Base-by-base conservation (phyloP, 2,329 filamentous ascomycete genomes). In the Aspergillus sp. region DNA sequence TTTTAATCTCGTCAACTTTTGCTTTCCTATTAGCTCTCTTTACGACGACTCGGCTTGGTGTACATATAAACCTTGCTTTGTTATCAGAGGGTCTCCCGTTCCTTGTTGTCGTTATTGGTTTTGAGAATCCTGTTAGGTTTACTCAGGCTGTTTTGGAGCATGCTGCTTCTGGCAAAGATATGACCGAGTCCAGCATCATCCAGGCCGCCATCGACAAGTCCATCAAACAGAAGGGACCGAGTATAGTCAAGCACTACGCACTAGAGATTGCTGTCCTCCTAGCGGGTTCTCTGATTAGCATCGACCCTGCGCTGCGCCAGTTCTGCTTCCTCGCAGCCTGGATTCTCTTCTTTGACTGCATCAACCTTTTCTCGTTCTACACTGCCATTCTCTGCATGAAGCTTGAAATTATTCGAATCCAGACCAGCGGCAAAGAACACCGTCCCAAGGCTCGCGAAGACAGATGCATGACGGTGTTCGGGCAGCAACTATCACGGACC, bases 291-390 rank as follows among this genome's bases (percentile, higher is more conserved):
- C 89, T 90, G 30, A 98, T 93, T 50, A 93, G 93, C 32, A 92
- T 99, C 3, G 93, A 98, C 75, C 95, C 93, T 56, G 95, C 95
- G 45, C 86, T 99, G 8, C 90, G 95, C 74, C 93, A 97, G 71
- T 99, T 99, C 78, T 99, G 95, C 80, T 98, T 99, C 83, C 81
- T 99, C 30, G 95, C 93, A 6, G 92, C 93, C 2, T 98, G 93
- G 93, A 97, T 97, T 60, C 79, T 99, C 53, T 88, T 97, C 76
- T 99, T 98, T 71, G 95, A 99, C 78, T 93, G 92, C 75, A 81
- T 96, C 59, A 82, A 98, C 63, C 87, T 99, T 39, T 96, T 99
- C 78, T 96, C 93, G 47, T 98, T 99, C 77, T 99, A 96, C 80
- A 97, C 93, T 12, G 90, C 95, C 1, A 96, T 99, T 67, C 85